Evolutionary conservation across 202 grass and related monocot genomes (phyloP).

Genomic region (Carex sylvatica): DNA sequence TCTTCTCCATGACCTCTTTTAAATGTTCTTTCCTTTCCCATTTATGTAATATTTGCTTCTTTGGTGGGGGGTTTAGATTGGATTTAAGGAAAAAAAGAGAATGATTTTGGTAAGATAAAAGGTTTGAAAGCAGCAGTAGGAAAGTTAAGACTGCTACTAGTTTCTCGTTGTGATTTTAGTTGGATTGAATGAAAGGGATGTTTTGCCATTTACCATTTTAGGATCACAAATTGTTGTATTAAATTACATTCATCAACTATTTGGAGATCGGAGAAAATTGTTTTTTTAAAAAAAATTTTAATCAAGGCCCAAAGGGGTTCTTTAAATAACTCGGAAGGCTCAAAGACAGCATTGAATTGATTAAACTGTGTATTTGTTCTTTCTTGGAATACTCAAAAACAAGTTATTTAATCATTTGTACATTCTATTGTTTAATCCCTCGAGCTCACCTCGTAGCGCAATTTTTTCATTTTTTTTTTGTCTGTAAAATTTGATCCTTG

Average conservation of each 20-base stretch:
- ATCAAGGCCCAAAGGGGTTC: neutral
- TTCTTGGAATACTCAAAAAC: neutral
- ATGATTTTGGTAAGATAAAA: neutral
- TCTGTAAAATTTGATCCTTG: neutral
- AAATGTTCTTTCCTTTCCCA: neutral
- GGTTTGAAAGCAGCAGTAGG: neutral
- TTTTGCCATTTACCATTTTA: neutral
- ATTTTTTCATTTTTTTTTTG: neutral
- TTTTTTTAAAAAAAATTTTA: neutral
- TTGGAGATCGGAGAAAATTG: neutral
- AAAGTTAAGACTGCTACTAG: neutral
- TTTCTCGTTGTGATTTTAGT: too few relatives aligned
- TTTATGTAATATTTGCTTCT: conserved; percentile 1
- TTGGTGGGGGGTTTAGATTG: neutral
- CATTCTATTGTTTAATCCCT: neutral
- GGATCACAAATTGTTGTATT: neutral
- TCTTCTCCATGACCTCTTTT: neutral
- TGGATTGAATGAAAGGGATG: neutral
- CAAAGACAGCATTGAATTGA: conserved; percentile 10
- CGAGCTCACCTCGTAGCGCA: neutral
- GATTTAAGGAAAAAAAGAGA: too few relatives aligned
- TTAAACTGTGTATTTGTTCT: neutral
- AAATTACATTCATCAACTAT: neutral
- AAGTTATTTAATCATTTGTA: conserved; percentile 13
- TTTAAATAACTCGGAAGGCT: neutral